These are phyloP conservation scores for Aspergillus sp. DNA, from an alignment of 2,329 filamentous ascomycete species.

Conservation along the genomic window DNA sequence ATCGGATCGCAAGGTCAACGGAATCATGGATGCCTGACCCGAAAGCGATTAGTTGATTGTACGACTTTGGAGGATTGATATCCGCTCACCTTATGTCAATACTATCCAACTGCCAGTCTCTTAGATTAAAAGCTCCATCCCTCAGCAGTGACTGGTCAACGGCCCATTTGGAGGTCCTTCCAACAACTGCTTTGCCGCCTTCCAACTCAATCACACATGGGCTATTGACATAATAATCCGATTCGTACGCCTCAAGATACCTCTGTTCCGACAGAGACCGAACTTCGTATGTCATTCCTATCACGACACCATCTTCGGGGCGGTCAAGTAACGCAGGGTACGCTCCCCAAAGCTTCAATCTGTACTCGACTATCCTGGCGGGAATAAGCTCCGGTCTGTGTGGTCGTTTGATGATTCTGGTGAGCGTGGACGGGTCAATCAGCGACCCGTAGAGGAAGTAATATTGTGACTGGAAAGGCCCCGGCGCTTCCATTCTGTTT, in stretches of 20 bases:
- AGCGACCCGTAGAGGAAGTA: slow-evolving; percentile 29
- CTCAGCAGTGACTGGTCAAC: too few species aligned
- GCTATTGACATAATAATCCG: neutral
- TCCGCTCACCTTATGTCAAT: too few species aligned
- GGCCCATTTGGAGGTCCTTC: too few species aligned
- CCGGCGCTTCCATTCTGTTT: too few species aligned
- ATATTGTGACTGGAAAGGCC: neutral
- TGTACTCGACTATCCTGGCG: slow-evolving; percentile 4
- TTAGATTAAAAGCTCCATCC: too few species aligned
- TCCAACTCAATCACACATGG: too few species aligned
- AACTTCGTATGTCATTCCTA: slow-evolving; percentile 5
- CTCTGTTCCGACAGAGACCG: neutral
- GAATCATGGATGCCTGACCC: too few species aligned
- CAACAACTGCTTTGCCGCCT: too few species aligned
- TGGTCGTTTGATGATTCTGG: slow-evolving; percentile 3
- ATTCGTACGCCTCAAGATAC: slow-evolving; percentile 2
- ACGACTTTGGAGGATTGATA: too few species aligned
- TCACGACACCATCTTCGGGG: neutral
- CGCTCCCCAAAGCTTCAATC: slow-evolving; percentile 5
- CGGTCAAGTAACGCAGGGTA: slow-evolving; percentile 6
- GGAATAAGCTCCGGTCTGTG: neutral
- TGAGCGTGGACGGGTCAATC: slow-evolving; percentile 12
- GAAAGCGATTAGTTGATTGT: too few species aligned
- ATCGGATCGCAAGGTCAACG: too few species aligned
- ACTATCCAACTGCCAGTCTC: too few species aligned